Percentiles rank a stretch among this genome's conserved stretches.
Conservation (phyloP, 768 basidiomycete genomes). For the Exidia glandulosa region DNA sequence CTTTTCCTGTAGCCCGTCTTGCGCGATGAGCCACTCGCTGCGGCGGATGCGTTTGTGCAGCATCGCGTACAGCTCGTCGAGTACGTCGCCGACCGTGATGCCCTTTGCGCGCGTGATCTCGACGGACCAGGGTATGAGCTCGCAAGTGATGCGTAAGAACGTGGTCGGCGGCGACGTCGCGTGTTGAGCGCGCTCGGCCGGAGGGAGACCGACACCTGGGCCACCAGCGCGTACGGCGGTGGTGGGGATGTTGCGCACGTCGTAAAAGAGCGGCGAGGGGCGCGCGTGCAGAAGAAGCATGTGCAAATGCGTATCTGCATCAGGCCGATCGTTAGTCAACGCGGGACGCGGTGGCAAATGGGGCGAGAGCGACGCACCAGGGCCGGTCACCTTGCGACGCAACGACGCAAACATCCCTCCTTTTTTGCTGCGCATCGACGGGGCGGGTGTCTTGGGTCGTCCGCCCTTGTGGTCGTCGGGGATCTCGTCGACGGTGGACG, state of each 20-base stretch:
- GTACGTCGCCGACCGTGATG: conserved; percentile 9
- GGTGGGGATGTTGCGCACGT: not conserved
- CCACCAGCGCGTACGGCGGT: not conserved
- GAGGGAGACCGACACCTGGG: not conserved
- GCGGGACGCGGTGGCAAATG: not conserved
- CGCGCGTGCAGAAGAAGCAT: not conserved
- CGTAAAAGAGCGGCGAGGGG: not conserved
- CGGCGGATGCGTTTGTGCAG: conserved; percentile 1
- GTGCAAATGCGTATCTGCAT: not conserved
- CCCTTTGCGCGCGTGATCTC: not conserved
- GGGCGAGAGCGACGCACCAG: not conserved
- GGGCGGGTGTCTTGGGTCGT: not conserved
- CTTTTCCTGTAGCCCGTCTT: not conserved
- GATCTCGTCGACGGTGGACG: not conserved
- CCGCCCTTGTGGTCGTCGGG: not conserved
- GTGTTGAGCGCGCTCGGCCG: conserved; percentile 1
- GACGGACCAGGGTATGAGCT: conserved; percentile 4
- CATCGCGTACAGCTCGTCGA: conserved; percentile 2
- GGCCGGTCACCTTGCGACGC: not conserved
- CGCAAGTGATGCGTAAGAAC: conserved; percentile 3
- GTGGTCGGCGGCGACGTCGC: conserved; percentile 1
- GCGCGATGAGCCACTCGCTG: conserved; percentile 4
- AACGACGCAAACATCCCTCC: not conserved
- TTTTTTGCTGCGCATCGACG: not conserved
- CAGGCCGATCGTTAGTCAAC: not conserved